Base-by-base conservation (phyloP, 2,329 filamentous ascomycete species). In the Xenoacremonium recifei region DNA sequence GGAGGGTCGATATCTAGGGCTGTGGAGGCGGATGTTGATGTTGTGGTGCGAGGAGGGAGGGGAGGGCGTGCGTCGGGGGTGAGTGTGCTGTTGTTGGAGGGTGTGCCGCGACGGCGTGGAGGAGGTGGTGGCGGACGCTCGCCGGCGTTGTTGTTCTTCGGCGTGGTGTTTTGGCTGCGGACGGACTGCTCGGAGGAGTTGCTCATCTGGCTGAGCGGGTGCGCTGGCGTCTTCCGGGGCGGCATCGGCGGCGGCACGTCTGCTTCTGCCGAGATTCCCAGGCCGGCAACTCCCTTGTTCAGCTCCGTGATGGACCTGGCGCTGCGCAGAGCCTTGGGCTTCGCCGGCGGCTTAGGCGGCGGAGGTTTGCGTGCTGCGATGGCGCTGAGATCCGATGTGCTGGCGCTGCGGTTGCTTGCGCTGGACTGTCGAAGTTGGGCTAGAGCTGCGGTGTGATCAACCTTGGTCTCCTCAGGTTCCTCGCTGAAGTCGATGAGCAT, bases 401-500 rank as follows among this genome's bases (percentile, higher is more conserved):
- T 65, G 39, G 48, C 44, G 18, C 21, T 41, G 31, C 50, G 50
- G 4, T 35, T 44, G n/a, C n/a, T n/a, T 11, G 51, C 37, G n/a
- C 6, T 15, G 12, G 7, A 15, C 7, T 15, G 7, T 15, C 29
- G 13, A 11, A 60, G 35, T 37, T 66, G 59, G 15, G 58, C 47
- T 3, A 66, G 51, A 21, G 59, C 58, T 9, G 52, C 60, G 5
- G 67, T 58, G 17, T 67, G 57, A 35, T 69, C 63, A 1, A 66
- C 41, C 4, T 53, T 63, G 3, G 56, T 55, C 25, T 68, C 61
- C 35, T 68, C 63, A 1, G 75, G 70, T 39, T 80, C 75, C 12
- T 79, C 76, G 1, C 75, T 75, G 23, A 85, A 67, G 56, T 85
- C 80, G 21, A 85, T 84, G 29, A 85, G 57, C 5, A 73, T 77